Evolutionary conservation across 1,139 yeast genomes (phyloP), one percentile per base, ranked within the genome.

Genomic region (Pichia norvegensis): DNA sequence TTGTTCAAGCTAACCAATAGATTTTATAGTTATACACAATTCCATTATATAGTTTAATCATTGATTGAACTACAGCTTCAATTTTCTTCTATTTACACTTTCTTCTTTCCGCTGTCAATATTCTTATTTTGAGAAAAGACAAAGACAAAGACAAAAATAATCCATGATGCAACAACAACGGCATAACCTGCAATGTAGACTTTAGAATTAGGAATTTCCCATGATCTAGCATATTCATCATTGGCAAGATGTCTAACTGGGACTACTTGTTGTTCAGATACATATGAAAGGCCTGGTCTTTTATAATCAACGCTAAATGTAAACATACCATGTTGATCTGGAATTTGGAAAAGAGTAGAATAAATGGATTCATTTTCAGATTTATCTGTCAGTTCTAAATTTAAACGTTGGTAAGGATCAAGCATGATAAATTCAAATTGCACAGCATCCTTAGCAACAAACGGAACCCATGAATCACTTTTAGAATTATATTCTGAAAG

Each of bases 271-370:
- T 76, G 74, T 58, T 83, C 86, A 19, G 71, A 70, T 50, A 92
- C 65, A 64, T 71, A 87, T 29, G 85, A 73, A 55, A 75, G 71
- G 9, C 97, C 97, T n/a, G 78, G 70, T 60, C 95, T 79, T 64
- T 78, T 77, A 69, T 90, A 90, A 58, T 84, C 84, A 43, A 85
- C 73, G 52, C 76, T 76, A 65, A 87, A 87, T 4, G 97, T 86
- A 67, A 88, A 94, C 77, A 92, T 85, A 48, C 99, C 99, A 63
- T 92, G 95, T 61, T 90, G 97, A 64, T 92, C 97, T 21, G 98
- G 98, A 42, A 88, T 67, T 46, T 75, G 74, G 66, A 94, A 87
- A 42, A 74, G 74, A 3, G 75, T 66, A 8, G 72, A 64, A 57
- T 79, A 81, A 31, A 68, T 61, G 29, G 73, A 72, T 1, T 70